Evolutionary conservation across 148 eudicot species (phyloP).

Genomic region (Rhododendron simsii): DNA sequence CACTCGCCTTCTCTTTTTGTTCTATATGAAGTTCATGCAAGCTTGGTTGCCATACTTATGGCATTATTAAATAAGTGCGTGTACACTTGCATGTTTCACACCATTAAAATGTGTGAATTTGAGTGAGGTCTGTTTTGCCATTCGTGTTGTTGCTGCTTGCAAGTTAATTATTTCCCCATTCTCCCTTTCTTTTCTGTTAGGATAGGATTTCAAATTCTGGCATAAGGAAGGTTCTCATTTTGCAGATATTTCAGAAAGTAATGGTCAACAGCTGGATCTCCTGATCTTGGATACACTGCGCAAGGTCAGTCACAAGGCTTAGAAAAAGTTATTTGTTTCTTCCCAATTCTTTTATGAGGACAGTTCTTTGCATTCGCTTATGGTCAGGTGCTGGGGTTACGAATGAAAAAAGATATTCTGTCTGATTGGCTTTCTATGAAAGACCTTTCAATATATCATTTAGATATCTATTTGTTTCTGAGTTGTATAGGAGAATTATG

Average conservation of each 20-base stretch:
- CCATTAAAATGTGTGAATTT: not conserved
- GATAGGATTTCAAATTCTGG: not conserved
- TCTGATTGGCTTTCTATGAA: not conserved
- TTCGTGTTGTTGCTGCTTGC: not conserved
- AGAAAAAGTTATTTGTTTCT: not conserved
- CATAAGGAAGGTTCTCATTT: slow-evolving; percentile 12
- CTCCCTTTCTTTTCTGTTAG: not conserved
- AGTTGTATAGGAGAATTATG: not conserved
- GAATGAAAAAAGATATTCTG: not conserved
- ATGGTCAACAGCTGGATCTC: slow-evolving; percentile 75
- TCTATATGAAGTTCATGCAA: not conserved
- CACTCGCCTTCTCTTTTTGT: too few species aligned
- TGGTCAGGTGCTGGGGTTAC: not conserved
- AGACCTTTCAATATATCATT: too few species aligned
- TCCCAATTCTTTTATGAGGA: not conserved
- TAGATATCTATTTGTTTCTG: not conserved
- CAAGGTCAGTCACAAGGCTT: slow-evolving; percentile 37
- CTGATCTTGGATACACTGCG: slow-evolving; percentile 72
- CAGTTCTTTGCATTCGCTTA: not conserved
- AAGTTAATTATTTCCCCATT: not conserved
- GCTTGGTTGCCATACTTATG: not conserved
- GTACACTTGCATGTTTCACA: not conserved
- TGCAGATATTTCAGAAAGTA: slow-evolving; percentile 72
- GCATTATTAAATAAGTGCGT: not conserved
- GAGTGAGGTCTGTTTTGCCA: not conserved